Base-by-base conservation (phyloP, 1,284 basidiomycete genomes). In the Ganoderma multipileum region DNA sequence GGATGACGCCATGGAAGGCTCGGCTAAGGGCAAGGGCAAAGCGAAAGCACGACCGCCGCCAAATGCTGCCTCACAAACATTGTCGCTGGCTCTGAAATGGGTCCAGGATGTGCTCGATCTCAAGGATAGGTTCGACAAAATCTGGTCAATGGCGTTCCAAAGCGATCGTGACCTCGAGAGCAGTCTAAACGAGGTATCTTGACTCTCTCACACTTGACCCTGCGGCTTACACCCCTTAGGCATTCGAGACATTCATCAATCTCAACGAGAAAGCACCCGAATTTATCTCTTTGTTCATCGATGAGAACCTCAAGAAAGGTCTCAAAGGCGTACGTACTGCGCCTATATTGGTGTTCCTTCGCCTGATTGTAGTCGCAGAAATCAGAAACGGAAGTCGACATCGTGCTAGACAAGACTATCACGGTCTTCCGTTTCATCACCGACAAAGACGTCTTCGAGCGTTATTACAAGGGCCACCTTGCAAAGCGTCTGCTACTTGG, bases 401-500 rank as follows among this genome's bases (percentile, higher is more conserved):
- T 78, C 41, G 89, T 98, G 4, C 83, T 99, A 67, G 95, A 98
- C 77, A 98, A 97, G 83, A 98, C 97, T 0, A 97, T 99, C 78
- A 94, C 91, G 2, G 88, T 99, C 33, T 99, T 99, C 89, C 89
- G 98, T 67, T 99, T 92, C 83, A 86, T 99, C 69, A 87, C 91
- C 11, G 97, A 99, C 81, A 99, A 99, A 82, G 98, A 99, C 79
- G 90, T 97, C 28, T 99, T 99, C 77, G 98, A 99, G 81, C 89
- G 95, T 30, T 99, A 99, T 81, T 99, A 99, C 85, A 99, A 99
- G 82, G 88, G 87, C 28, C 98, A 99, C 79, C 90, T 99, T 23
- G 95, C 97, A 12, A 96, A 97, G 78, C 94, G 98, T 52, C 83
- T 99, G 11, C 86, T 99, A 38, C 88, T 91, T 55, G 91, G 89